Evolutionary conservation across 192 early-diverging fungal genomes (phyloP).

Genomic region (Gaertneriomyces semiglobifer): DNA sequence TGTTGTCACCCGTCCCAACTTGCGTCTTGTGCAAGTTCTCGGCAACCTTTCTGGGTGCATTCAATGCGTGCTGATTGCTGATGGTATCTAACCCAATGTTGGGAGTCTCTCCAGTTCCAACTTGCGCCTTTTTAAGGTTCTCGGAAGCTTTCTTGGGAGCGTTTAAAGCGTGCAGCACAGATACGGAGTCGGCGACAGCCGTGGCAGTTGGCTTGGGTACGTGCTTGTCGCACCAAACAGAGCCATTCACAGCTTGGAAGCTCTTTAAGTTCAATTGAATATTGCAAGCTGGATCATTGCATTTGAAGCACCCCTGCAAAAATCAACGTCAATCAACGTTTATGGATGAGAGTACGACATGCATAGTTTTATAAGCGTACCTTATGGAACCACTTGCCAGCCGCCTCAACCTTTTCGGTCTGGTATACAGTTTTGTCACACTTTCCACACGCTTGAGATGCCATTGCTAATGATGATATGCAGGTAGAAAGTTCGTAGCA

Average conservation of each 20-base stretch:
- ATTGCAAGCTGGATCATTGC: slow-evolving; percentile 35
- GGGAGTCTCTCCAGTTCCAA: slow-evolving; percentile 40
- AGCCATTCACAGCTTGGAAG: slow-evolving; percentile 38
- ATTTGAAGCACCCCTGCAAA: slow-evolving; percentile 46
- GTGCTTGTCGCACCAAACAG: slow-evolving; percentile 41
- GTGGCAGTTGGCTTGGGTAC: slow-evolving; percentile 38
- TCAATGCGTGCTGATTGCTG: slow-evolving; percentile 33
- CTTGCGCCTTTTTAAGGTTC: slow-evolving; percentile 36
- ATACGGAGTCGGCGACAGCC: slow-evolving; percentile 21
- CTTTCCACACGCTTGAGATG: slow-evolving; percentile 35
- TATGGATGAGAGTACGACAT: too few relatives aligned
- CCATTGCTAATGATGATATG: slow-evolving; percentile 13
- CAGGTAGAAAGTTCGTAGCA: too few relatives aligned
- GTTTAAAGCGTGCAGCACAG: slow-evolving; percentile 7
- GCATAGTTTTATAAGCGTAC: not conserved
- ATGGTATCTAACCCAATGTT: slow-evolving; percentile 35
- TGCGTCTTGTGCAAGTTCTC: slow-evolving; percentile 38
- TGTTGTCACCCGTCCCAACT: slow-evolving; percentile 39
- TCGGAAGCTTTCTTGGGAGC: slow-evolving; percentile 42
- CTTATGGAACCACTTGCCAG: slow-evolving; percentile 41
- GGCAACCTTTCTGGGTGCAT: slow-evolving; percentile 20
- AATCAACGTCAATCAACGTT: too few relatives aligned
- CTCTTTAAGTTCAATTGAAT: slow-evolving; percentile 39
- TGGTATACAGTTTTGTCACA: slow-evolving; percentile 41
- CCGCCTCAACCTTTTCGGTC: slow-evolving; percentile 47